Percentiles rank a stretch among this genome's conserved stretches.
Evolutionary conservation across 2,329 filamentous ascomycete species (phyloP).

Genomic region (Aspergillus puulaauensis): DNA sequence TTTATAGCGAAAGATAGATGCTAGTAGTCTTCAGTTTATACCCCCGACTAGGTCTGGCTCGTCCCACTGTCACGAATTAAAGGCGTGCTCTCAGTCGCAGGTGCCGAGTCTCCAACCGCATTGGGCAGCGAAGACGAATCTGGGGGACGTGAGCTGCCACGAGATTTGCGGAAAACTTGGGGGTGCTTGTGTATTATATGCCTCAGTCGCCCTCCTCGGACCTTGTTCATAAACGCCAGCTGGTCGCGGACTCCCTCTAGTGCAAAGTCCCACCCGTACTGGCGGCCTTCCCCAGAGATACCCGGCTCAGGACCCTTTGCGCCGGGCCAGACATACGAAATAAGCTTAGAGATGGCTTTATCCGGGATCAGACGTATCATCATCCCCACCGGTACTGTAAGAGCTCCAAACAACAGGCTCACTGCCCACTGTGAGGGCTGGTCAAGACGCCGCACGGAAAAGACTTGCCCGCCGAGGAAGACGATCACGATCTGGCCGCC

Average conservation of each 20-base stretch:
- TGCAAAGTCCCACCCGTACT: slow-evolving; percentile 59
- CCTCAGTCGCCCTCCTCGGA: slow-evolving; percentile 63
- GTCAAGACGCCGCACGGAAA: slow-evolving; percentile 61
- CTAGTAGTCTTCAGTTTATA: too few species aligned
- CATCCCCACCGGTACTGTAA: slow-evolving; percentile 64
- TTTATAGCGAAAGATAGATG: too few species aligned
- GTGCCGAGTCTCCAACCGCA: too few species aligned
- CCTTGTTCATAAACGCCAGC: slow-evolving; percentile 61
- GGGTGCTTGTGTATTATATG: slow-evolving; percentile 63
- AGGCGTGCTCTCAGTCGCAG: too few species aligned
- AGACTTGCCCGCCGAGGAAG: slow-evolving; percentile 67
- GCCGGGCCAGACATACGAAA: slow-evolving; percentile 40
- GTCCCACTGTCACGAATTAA: too few species aligned
- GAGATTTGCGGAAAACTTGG: slow-evolving; percentile 44
- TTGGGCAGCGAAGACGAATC: slow-evolving; percentile 15
- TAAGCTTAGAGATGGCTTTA: slow-evolving; percentile 48
- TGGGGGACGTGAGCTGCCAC: slow-evolving; percentile 41
- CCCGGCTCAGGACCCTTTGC: slow-evolving; percentile 42
- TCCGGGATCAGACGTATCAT: slow-evolving; percentile 62
- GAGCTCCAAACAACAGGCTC: slow-evolving; percentile 65
- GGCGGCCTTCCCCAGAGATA: slow-evolving; percentile 46
- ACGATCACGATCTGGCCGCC: slow-evolving; percentile 71
- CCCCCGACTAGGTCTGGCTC: too few species aligned
- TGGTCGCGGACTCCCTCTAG: slow-evolving; percentile 64
- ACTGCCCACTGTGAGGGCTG: slow-evolving; percentile 65